Conservation (phyloP, 306 rosid species). For the Delonix regia region DNA sequence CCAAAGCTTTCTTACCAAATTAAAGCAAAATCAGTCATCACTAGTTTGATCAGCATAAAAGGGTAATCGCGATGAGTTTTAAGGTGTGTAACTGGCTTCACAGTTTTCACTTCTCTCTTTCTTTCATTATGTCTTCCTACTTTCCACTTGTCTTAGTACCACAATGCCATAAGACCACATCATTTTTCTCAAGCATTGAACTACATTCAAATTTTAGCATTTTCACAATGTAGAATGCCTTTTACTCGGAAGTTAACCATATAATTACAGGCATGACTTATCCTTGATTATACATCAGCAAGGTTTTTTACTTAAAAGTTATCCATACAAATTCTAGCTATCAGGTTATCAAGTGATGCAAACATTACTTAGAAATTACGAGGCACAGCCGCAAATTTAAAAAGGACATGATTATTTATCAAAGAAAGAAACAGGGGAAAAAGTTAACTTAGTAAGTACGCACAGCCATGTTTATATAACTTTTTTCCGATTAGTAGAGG, state of each 20-base stretch:
- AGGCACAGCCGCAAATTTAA: constrained; percentile 6
- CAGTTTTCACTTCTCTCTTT: background rate
- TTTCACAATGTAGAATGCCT: constrained; percentile 3
- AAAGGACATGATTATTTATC: background rate
- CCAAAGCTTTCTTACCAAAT: constrained; percentile 16
- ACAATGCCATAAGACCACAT: background rate
- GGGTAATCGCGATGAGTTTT: background rate
- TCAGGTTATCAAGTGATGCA: constrained; percentile 12
- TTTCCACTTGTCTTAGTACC: background rate
- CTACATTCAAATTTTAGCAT: constrained; percentile 8
- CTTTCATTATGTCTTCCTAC: constrained; percentile 4
- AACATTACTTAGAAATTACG: background rate
- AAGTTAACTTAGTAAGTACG: background rate
- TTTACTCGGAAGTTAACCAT: constrained; percentile 6
- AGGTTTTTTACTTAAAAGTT: too few species aligned
- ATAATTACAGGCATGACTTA: constrained; percentile 14
- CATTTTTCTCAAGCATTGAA: constrained; percentile 9
- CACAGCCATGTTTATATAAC: background rate
- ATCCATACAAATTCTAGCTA: too few species aligned
- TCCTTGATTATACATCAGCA: constrained; percentile 3
- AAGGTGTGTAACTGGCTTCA: constrained; percentile 4
- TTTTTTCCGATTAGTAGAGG: background rate
- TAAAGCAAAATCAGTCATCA: background rate
- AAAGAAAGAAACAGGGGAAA: background rate
- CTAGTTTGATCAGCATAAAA: constrained; percentile 1